These are phyloP conservation scores for Rubia peregrina DNA, from an alignment of 305 asterid species.

Conservation along the genomic window DNA sequence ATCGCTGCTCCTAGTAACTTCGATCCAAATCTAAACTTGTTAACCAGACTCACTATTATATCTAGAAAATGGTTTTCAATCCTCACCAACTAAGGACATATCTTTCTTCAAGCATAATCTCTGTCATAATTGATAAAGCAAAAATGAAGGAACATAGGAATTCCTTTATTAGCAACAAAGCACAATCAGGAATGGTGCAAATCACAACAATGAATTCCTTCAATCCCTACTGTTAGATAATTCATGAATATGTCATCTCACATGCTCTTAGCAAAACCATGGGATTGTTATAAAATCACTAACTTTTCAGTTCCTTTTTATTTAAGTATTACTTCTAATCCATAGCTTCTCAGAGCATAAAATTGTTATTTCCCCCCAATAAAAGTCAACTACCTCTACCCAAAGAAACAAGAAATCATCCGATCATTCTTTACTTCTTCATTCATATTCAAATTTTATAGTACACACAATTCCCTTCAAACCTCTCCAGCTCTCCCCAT, in stretches of 20 bases:
- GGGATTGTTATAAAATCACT: background rate
- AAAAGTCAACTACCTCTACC: background rate
- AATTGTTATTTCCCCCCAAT: background rate
- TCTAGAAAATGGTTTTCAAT: background rate
- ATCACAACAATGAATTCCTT: background rate
- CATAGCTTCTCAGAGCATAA: background rate
- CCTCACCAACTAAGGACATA: background rate
- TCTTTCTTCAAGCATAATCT: background rate
- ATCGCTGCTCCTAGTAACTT: background rate
- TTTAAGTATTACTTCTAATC: background rate
- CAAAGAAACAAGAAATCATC: background rate
- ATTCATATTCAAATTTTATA: background rate
- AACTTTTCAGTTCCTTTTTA: background rate
- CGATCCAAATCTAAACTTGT: background rate
- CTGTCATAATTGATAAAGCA: background rate
- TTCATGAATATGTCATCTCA: background rate
- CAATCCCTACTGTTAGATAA: background rate
- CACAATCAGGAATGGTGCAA: background rate
- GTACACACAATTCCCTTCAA: background rate
- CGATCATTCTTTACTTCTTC: background rate
- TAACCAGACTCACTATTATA: background rate
- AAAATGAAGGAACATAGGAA: background rate
- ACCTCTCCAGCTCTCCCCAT: background rate
- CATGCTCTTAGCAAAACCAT: background rate
- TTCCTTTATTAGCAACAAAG: background rate